These are phyloP conservation scores for Amyloporia xantha DNA, from an alignment of 768 basidiomycete genomes.

Conservation along the genomic window DNA sequence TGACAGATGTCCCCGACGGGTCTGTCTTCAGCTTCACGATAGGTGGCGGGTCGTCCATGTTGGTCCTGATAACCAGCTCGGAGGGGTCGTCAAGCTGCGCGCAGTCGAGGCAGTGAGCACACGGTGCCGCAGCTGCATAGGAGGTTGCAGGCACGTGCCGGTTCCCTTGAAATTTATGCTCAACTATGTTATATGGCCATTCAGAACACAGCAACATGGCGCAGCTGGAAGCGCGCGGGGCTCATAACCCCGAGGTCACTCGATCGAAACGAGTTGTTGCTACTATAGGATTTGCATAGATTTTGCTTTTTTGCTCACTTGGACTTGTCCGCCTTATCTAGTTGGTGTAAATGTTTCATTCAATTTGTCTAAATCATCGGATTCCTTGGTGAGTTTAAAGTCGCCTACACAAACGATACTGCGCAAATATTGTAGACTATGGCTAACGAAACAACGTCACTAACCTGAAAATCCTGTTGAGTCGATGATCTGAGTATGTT, in stretches of 20 bases:
- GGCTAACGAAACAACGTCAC: background rate
- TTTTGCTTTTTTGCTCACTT: background rate
- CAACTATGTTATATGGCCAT: background rate
- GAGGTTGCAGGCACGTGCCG: background rate
- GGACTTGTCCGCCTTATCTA: background rate
- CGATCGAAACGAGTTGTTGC: conserved; percentile 8
- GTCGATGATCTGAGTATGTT: too few species aligned
- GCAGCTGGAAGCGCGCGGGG: conserved; percentile 5
- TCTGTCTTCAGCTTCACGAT: conserved; percentile 43
- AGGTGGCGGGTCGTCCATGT: conserved; percentile 23
- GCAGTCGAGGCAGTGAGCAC: background rate
- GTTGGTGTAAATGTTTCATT: too few species aligned
- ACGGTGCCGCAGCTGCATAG: background rate
- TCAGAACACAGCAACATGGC: conserved; percentile 1
- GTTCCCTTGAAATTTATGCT: background rate
- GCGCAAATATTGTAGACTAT: background rate
- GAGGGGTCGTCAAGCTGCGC: background rate
- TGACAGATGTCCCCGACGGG: conserved; percentile 42
- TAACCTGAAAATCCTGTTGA: too few species aligned
- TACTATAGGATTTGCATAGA: background rate
- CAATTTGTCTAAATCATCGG: too few species aligned
- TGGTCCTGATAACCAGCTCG: background rate
- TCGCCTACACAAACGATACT: background rate
- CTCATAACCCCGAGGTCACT: conserved; percentile 9
- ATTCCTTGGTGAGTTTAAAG: too few species aligned